Percentiles rank a stretch among this genome's conserved stretches.
Evolutionary conservation across 441 rosid genomes (phyloP).

Genomic region (Rhodomyrtus psidioides): DNA sequence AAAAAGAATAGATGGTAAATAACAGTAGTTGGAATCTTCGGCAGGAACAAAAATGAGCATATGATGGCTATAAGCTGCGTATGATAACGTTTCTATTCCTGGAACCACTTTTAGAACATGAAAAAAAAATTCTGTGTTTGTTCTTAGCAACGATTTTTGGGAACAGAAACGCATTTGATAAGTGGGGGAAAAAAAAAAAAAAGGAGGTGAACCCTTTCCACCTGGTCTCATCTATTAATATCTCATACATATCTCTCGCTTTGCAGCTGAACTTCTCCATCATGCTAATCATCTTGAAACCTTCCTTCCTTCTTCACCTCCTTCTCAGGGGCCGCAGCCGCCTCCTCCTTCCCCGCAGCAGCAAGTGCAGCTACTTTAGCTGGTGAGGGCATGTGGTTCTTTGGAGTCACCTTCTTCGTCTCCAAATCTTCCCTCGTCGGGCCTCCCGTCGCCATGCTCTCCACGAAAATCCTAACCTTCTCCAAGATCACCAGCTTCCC

Average conservation of each 20-base stretch:
- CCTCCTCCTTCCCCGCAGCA: slow-evolving; percentile 5
- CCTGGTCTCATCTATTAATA: slow-evolving; percentile 87
- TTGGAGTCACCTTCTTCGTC: slow-evolving; percentile 46
- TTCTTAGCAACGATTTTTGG: too few species aligned
- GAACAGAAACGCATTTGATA: too few species aligned
- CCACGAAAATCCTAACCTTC: slow-evolving; percentile 55
- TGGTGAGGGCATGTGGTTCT: slow-evolving; percentile 4
- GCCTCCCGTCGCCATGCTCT: slow-evolving; percentile 76
- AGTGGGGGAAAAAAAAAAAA: too few species aligned
- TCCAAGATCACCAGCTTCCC: slow-evolving; percentile 59
- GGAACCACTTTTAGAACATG: too few species aligned
- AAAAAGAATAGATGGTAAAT: background rate
- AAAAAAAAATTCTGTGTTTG: too few species aligned
- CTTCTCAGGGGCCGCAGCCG: slow-evolving; percentile 15
- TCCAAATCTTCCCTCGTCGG: slow-evolving; percentile 77
- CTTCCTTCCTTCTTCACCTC: slow-evolving; percentile 27
- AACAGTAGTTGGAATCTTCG: background rate
- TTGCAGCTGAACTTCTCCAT: slow-evolving; percentile 79
- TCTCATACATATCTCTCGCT: slow-evolving; percentile 72
- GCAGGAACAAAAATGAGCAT: background rate
- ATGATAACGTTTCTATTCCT: too few species aligned
- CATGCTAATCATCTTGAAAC: slow-evolving; percentile 66
- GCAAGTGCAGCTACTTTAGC: background rate
- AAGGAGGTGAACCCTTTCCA: slow-evolving; percentile 73
- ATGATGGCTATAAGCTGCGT: background rate